Evolutionary conservation across 805 yeast species (phyloP).

Genomic region (Candida sanyiensis): DNA sequence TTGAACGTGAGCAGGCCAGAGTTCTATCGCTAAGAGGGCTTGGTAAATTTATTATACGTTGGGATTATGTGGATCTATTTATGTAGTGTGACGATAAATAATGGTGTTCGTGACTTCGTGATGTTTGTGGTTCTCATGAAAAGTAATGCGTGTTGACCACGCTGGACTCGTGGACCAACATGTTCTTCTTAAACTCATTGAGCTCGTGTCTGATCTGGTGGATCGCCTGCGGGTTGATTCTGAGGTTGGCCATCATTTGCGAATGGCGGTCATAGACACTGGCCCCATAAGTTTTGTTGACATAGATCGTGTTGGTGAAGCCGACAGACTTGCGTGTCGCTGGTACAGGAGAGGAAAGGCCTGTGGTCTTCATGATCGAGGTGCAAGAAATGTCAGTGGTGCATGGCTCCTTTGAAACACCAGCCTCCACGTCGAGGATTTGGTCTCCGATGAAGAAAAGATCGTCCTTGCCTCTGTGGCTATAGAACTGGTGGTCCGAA

Average conservation of each 20-base stretch:
- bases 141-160: conserved; percentile 62
- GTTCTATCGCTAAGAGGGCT: conserved; percentile 63
- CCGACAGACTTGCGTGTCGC: conserved; percentile 28
- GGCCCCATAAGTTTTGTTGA: conserved; percentile 50
- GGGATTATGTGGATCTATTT: no score
- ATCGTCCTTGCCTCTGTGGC: conserved; percentile 2
- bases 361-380: conserved; percentile 6
- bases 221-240: conserved; percentile 44
- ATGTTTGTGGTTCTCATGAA: conserved; percentile 31
- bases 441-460: conserved; percentile 2
- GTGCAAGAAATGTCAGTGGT: background rate
- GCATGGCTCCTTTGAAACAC: conserved; percentile 13
- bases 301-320: conserved; percentile 42
- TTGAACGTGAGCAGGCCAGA: conserved; percentile 88
- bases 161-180: conserved; percentile 64
- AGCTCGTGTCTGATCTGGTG: conserved; percentile 57
- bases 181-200: conserved; percentile 59
- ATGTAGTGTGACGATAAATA: no score
- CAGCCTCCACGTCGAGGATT: conserved; percentile 17
- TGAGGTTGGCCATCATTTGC: conserved; percentile 36
- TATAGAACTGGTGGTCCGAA: conserved; percentile 2
- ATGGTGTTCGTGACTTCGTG: no score
- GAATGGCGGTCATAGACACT: conserved; percentile 49
- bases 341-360: background rate
- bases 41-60: no score